Evolutionary conservation across 495 filamentous ascomycete species (phyloP), one percentile per base, ranked within the genome.

Genomic region (Lindgomyces ingoldianus): DNA sequence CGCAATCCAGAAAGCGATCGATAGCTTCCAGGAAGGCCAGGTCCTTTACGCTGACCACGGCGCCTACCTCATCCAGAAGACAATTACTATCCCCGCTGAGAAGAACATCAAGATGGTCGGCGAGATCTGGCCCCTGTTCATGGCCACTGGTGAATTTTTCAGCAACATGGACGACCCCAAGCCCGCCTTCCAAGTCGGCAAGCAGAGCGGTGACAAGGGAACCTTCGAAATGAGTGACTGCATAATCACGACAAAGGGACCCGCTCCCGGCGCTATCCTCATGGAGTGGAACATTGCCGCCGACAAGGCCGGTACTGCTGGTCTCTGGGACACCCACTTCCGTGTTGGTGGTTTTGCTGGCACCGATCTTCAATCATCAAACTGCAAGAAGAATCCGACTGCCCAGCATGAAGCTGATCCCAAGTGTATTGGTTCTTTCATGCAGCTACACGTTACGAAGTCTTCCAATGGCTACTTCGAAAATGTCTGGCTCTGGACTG

Each of bases 201-300:
- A 80, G 29, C 69, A 65, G 18, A 54, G 44, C 48, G 82, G 81
- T 12, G 77, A 84, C 12, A 64, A 74, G 18, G 85, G 86, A 41
- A 72, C 74, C 1, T 75, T 87, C 14, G 83, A 88, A 70, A 83
- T 79, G 76, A 81, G 77, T 19, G 84, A 88, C 69, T 76, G 85
- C 71, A 86, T 85, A 74, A 84, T 79, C 72, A 83, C 67, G 74
- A 90, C 72, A 56, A 81, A 84, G 49, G 87, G 87, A 26, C 74
- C 80, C n/a, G 79, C 83, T 47, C 83, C 86, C 1, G 91, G 90
- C 21, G 89, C 88, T 36, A 83, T 85, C 16, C 79, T 92, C 33
- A 85, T 95, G 57, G 81, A 91, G 73, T 91, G 85, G 83, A 91
- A 92, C 72, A 73, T 91, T 50, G 57, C 69, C 11, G 79, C 76